A percentile compares a stretch with the other conserved stretches of the same genome.
Evolutionary conservation across 768 basidiomycete genomes (phyloP).

Genomic region (Suillus decipiens): DNA sequence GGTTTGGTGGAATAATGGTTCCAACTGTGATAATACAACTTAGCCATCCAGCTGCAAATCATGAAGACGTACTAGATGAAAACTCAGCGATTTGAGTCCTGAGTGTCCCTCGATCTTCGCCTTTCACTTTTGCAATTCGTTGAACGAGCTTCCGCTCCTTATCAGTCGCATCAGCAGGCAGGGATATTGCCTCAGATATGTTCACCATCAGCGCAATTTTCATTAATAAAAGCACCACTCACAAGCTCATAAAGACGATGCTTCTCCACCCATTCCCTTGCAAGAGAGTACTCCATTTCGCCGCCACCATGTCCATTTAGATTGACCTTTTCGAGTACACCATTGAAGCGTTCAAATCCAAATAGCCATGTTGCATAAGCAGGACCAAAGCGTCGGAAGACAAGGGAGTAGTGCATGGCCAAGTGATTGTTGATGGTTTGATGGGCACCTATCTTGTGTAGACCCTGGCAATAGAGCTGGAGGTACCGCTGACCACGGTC

Average conservation of each 20-base stretch:
- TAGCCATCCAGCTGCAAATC: too few relatives aligned
- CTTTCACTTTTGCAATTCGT: not conserved
- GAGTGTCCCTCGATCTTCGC: not conserved
- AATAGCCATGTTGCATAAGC: too few relatives aligned
- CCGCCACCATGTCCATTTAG: too few relatives aligned
- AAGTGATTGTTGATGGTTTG: too few relatives aligned
- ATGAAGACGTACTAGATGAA: not conserved
- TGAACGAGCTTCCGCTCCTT: slow-evolving; percentile 2
- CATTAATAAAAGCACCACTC: not conserved
- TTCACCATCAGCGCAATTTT: not conserved
- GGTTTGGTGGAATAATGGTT: too few relatives aligned
- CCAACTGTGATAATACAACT: too few relatives aligned
- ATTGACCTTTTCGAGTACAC: too few relatives aligned
- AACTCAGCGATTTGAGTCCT: not conserved
- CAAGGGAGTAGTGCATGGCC: too few relatives aligned
- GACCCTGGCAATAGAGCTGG: slow-evolving; percentile 20
- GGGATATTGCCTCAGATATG: not conserved
- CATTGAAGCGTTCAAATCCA: too few relatives aligned
- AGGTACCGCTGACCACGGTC: slow-evolving; percentile 25
- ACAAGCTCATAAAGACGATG: slow-evolving; percentile 1
- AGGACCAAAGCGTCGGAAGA: too few relatives aligned
- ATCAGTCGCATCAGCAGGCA: not conserved
- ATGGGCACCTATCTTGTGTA: slow-evolving; percentile 13
- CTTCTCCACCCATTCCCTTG: too few relatives aligned
- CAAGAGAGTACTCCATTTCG: too few relatives aligned